These are phyloP conservation scores for Poa annua DNA, from an alignment of 176 grass and related monocot genomes.

Conservation along the genomic window DNA sequence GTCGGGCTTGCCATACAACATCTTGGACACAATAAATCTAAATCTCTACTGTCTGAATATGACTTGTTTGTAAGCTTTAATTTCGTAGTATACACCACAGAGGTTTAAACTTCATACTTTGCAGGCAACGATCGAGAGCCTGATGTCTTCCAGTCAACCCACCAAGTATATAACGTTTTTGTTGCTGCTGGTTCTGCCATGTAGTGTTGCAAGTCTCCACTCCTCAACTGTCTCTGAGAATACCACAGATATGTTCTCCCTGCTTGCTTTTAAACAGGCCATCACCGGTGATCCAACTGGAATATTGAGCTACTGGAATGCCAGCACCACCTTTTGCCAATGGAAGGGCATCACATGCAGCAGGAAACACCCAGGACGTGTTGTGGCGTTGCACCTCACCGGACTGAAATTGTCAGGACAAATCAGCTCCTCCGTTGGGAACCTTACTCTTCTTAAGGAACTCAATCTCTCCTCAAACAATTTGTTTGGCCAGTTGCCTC, in stretches of 20 bases:
- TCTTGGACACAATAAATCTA: too few species aligned
- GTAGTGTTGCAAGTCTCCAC: background rate
- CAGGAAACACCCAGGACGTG: background rate
- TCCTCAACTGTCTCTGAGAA: background rate
- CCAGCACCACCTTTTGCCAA: background rate
- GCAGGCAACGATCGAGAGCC: background rate
- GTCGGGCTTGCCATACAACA: too few species aligned
- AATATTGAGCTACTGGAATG: background rate
- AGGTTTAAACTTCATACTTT: background rate
- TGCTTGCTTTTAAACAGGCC: background rate
- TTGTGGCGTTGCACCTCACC: background rate
- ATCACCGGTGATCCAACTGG: background rate
- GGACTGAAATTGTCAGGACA: background rate
- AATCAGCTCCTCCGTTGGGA: background rate
- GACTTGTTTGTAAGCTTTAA: too few species aligned
- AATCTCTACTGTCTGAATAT: too few species aligned
- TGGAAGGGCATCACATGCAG: slow-evolving; percentile 20
- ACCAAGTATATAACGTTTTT: background rate
- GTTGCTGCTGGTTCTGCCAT: background rate
- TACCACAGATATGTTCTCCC: background rate
- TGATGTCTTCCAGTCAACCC: background rate
- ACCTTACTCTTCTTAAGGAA: background rate
- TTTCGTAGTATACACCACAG: background rate
- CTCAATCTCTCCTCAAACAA: slow-evolving; percentile 2
- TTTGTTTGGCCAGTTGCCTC: background rate